Evolutionary conservation across 2,329 filamentous ascomycete species (phyloP).

Genomic region (Colletotrichum spaethianum): DNA sequence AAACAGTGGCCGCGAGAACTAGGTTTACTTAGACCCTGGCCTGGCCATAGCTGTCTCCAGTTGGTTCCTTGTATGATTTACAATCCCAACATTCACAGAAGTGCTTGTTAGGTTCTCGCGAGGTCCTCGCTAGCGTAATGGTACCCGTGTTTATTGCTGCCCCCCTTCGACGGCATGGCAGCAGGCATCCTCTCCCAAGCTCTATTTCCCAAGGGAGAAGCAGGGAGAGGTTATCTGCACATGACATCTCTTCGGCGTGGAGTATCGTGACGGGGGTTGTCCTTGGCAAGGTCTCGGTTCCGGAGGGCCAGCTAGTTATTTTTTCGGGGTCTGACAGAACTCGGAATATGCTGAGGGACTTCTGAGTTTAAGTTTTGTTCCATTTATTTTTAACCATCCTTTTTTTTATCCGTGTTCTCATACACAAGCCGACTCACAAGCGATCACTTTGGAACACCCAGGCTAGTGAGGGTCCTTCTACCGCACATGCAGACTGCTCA

Average conservation of each 20-base stretch:
- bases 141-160: background rate
- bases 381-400: too few species aligned
- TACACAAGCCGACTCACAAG: background rate
- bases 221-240: background rate
- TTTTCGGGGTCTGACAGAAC: background rate
- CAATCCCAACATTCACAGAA: background rate
- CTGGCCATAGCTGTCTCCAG: background rate
- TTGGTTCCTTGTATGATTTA: conserved; percentile 8
- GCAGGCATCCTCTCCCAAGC: too few species aligned
- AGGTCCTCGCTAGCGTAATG: background rate
- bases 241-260: background rate
- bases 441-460: background rate
- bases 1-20: background rate
- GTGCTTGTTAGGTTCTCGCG: background rate
- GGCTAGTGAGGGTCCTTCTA: background rate
- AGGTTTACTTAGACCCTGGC: background rate
- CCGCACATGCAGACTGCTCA: conserved; percentile 1
- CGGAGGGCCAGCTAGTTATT: background rate
- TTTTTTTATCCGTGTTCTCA: background rate
- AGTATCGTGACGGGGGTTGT: background rate
- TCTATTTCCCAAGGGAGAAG: background rate
- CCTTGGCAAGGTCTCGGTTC: background rate
- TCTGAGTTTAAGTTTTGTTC: background rate
- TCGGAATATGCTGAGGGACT: background rate
- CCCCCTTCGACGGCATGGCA: background rate